Evolutionary conservation across 192 early-diverging fungal genomes (phyloP).

Genomic region (Polychytrium aggregatum): DNA sequence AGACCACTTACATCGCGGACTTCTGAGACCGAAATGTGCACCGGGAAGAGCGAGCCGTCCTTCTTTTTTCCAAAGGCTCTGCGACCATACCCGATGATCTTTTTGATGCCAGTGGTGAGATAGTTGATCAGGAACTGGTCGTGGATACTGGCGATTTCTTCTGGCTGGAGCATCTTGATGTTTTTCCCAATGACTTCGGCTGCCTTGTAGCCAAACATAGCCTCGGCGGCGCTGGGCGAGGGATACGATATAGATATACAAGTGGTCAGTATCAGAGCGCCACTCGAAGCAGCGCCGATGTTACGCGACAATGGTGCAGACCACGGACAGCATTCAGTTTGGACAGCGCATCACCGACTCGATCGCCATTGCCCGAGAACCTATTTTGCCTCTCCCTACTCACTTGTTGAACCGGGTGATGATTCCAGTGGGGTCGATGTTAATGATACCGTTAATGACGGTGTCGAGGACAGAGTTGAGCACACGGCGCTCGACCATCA

Average conservation of each 20-base stretch:
- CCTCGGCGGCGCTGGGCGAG: conserved; percentile 22
- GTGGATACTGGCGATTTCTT: conserved; percentile 8
- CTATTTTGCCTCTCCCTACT: too few relatives aligned
- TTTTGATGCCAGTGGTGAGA: conserved; percentile 13
- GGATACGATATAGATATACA: too few relatives aligned
- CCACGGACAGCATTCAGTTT: too few relatives aligned
- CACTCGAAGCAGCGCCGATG: too few relatives aligned
- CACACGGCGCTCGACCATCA: conserved; percentile 19
- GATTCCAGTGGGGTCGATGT: conserved; percentile 11
- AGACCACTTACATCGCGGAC: too few relatives aligned
- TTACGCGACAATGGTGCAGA: too few relatives aligned
- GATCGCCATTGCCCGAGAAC: too few relatives aligned
- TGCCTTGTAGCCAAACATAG: conserved; percentile 20
- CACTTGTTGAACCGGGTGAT: conserved; percentile 22
- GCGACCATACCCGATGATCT: conserved; percentile 9
- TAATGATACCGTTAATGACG: conserved; percentile 30
- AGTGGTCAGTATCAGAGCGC: too few relatives aligned
- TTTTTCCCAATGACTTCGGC: conserved; percentile 23
- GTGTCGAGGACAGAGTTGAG: conserved; percentile 23
- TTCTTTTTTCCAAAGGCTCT: conserved; percentile 11
- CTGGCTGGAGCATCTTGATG: conserved; percentile 20
- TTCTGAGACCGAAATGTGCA: conserved; percentile 23
- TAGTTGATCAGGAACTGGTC: conserved; percentile 17
- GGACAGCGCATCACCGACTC: too few relatives aligned
- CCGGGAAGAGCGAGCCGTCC: conserved; percentile 19